Conservation (phyloP, 768 basidiomycete genomes). For the Collybia sordida region DNA sequence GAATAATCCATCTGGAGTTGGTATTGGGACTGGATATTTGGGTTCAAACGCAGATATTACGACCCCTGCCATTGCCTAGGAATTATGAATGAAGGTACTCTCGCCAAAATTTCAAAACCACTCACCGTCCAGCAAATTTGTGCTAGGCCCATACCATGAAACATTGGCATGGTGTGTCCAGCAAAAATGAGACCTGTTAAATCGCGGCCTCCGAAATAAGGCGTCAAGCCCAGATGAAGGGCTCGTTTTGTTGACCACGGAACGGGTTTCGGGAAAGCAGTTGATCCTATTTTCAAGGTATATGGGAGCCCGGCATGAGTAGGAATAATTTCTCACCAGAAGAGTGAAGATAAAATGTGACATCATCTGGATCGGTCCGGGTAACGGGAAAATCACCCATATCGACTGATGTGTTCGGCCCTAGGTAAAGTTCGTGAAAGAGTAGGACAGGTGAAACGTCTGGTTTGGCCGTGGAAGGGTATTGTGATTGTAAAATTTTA, state of each 20-base stretch:
- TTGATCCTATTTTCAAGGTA: constrained; percentile 11
- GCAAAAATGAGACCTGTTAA: constrained; percentile 20
- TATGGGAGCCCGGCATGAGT: too few relatives aligned
- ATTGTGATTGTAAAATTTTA: constrained; percentile 10
- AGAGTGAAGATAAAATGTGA: neutral
- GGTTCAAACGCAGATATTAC: constrained; percentile 28
- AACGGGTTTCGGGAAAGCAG: constrained; percentile 21
- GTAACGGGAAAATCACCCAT: neutral
- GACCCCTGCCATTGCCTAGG: constrained; percentile 22
- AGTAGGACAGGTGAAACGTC: constrained; percentile 12
- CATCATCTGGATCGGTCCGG: neutral
- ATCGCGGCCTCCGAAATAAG: constrained; percentile 22
- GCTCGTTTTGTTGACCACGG: constrained; percentile 11
- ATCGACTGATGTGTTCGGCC: neutral
- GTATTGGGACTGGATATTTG: constrained; percentile 18
- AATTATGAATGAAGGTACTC: constrained; percentile 19
- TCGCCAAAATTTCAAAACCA: neutral
- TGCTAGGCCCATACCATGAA: constrained; percentile 28
- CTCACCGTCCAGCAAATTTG: constrained; percentile 15
- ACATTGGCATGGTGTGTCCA: constrained; percentile 28
- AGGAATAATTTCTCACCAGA: neutral
- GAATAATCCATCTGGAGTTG: constrained; percentile 28
- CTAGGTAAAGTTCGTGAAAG: constrained; percentile 15
- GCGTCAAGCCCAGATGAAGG: constrained; percentile 11
- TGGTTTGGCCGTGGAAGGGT: constrained; percentile 4